phyloP scores from a whole-genome alignment of 2,329 filamentous ascomycete genomes.

The Dactylellina cionopaga region DNA sequence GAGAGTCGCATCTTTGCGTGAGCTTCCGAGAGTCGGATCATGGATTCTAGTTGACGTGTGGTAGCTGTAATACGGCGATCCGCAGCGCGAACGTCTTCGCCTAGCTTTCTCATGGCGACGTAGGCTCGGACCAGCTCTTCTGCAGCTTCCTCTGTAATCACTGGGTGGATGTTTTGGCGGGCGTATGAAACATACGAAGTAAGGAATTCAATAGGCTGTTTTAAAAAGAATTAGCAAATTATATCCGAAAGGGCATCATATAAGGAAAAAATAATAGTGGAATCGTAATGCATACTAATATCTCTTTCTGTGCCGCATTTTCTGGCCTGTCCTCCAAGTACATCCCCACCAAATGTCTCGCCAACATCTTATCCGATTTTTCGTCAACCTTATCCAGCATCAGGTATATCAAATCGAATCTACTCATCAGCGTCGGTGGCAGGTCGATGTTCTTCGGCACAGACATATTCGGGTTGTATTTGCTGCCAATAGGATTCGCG shows the following conservation, averaged over 20 bases:
- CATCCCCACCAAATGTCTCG: slow-evolving; percentile 92
- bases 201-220: slow-evolving; percentile 88
- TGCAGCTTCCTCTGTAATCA: slow-evolving; percentile 81
- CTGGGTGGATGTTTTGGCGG: slow-evolving; percentile 83
- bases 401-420: slow-evolving; percentile 96
- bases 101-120: slow-evolving; percentile 92
- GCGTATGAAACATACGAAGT: slow-evolving; percentile 98
- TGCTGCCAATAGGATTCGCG: slow-evolving; percentile 96
- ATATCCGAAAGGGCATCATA: slow-evolving; percentile 56
- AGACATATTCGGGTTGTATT: slow-evolving; percentile 94
- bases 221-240: slow-evolving; percentile 2
- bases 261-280: too few relatives aligned
- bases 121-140: slow-evolving; percentile 86
- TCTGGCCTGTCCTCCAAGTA: slow-evolving; percentile 95
- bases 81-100: slow-evolving; percentile 82
- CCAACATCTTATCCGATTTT: slow-evolving; percentile 84
- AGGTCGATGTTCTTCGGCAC: slow-evolving; percentile 98
- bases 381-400: slow-evolving; percentile 95
- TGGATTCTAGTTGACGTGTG: slow-evolving; percentile 93
- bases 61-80: slow-evolving; percentile 98
- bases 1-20: slow-evolving; percentile 97
- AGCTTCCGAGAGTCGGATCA: slow-evolving; percentile 96
- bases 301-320: slow-evolving; percentile 78
- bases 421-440: slow-evolving; percentile 89
- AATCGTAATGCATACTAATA: slow-evolving; percentile 71